These are phyloP conservation scores for Boehmeria nivea DNA, from an alignment of 306 rosid genomes.

Conservation along the genomic window DNA sequence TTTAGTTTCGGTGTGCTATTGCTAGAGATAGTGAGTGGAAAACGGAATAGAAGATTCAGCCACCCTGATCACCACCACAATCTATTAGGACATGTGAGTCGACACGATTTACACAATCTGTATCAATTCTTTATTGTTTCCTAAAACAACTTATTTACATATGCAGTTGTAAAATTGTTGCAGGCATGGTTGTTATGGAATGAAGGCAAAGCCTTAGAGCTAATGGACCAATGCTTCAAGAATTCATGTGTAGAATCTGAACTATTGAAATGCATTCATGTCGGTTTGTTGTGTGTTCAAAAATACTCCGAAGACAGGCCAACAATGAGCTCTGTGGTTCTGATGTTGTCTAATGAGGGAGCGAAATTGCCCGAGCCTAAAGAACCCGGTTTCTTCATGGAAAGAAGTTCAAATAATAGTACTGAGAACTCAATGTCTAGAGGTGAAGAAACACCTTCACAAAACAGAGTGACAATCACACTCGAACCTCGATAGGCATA, in stretches of 20 bases:
- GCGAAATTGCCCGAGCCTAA: conserved; percentile 17
- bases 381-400: conserved; percentile 24
- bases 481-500: no score
- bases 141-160: neutral
- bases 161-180: neutral
- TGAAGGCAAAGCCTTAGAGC: neutral
- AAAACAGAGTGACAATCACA: neutral
- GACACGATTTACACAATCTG: neutral
- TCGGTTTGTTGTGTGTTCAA: no score
- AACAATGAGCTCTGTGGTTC: conserved; percentile 17
- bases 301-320: conserved; percentile 12
- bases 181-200: conserved; percentile 18
- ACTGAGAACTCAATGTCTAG: neutral
- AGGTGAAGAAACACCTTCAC: neutral
- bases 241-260: neutral
- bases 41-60: conserved; percentile 4
- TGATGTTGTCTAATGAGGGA: conserved; percentile 16
- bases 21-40: conserved; percentile 16
- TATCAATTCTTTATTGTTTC: neutral
- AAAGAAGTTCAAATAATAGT: conserved; percentile 13
- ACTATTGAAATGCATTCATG: conserved; percentile 18
- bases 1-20: conserved; percentile 21
- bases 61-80: conserved; percentile 8
- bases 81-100: conserved; percentile 18
- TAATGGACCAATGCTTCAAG: neutral